phyloP scores from a whole-genome alignment of 2,329 filamentous ascomycete species.

The Aspergillus pseudoterreus region DNA sequence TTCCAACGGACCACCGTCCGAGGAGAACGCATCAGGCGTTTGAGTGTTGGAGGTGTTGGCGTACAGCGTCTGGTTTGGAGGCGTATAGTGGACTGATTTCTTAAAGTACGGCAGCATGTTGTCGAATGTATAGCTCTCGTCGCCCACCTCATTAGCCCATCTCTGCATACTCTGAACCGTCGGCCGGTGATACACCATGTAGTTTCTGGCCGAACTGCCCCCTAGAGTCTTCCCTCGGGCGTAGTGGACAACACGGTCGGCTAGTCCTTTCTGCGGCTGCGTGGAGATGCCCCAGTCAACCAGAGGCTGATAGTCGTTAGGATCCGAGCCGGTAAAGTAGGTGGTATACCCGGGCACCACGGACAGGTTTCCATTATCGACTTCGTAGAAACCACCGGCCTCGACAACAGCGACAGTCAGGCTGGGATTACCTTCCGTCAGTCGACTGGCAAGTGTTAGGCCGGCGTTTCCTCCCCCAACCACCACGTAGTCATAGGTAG shows the following conservation, averaged over 20 bases:
- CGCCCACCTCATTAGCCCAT: conserved; percentile 36
- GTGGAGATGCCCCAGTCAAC: conserved; percentile 27
- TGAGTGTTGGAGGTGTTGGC: conserved; percentile 23
- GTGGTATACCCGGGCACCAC: conserved; percentile 22
- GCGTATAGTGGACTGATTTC: conserved; percentile 24
- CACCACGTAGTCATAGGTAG: conserved; percentile 3
- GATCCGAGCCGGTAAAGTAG: conserved; percentile 21
- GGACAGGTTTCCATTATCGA: conserved; percentile 28
- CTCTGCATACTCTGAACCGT: conserved; percentile 27
- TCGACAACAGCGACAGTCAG: conserved; percentile 29
- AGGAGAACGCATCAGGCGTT: conserved; percentile 15
- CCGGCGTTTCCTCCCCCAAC: conserved; percentile 14
- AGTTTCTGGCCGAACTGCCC: conserved; percentile 22
- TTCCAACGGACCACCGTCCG: conserved; percentile 26
- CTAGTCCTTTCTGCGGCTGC: conserved; percentile 14
- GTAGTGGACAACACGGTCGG: conserved; percentile 18
- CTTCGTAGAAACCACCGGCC: conserved; percentile 31
- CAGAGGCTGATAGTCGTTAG: conserved; percentile 16
- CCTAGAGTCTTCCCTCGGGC: conserved; percentile 25
- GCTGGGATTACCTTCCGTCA: conserved; percentile 17
- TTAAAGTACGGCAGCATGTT: conserved; percentile 25
- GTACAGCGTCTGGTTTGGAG: conserved; percentile 17
- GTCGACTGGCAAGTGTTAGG: conserved; percentile 19
- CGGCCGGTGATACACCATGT: conserved; percentile 25
- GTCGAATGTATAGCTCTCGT: conserved; percentile 28